These are phyloP conservation scores for Calonectria naviculata DNA, from an alignment of 2,329 filamentous ascomycete species.

Conservation along the genomic window DNA sequence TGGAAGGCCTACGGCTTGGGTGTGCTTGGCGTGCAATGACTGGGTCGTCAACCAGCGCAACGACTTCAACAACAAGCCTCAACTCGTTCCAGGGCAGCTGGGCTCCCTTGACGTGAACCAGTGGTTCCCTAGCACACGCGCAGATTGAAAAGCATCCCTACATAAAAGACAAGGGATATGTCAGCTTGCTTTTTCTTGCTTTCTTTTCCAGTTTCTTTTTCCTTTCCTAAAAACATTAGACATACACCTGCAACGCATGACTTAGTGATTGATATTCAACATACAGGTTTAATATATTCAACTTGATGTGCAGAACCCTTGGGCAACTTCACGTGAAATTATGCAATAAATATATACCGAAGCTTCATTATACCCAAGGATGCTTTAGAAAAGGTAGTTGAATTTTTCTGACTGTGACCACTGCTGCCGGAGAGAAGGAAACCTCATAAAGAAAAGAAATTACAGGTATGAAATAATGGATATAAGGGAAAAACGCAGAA, in stretches of 20 bases:
- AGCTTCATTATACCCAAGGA: not conserved
- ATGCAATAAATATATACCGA: not conserved
- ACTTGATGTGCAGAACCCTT: not conserved
- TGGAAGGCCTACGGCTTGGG: slow-evolving; percentile 37
- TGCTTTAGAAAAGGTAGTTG: slow-evolving; percentile 35
- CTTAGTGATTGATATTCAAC: not conserved
- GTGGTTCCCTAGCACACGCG: not conserved
- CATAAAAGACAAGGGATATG: not conserved
- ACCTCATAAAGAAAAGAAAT: slow-evolving; percentile 41
- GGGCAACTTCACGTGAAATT: not conserved
- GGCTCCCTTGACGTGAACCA: not conserved
- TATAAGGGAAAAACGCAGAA: slow-evolving; percentile 41
- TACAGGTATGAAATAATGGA: slow-evolving; percentile 44
- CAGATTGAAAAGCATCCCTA: not conserved
- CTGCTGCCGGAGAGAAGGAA: slow-evolving; percentile 41
- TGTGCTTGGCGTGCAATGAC: slow-evolving; percentile 48
- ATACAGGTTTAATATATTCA: not conserved
- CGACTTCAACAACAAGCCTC: slow-evolving; percentile 23
- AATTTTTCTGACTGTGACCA: slow-evolving; percentile 42
- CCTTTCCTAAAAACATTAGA: not conserved
- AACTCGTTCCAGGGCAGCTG: slow-evolving; percentile 32
- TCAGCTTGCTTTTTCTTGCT: not conserved
- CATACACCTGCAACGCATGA: not conserved
- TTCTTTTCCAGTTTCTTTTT: not conserved
- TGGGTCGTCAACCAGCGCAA: slow-evolving; percentile 44